A percentile compares a stretch with the other conserved stretches of the same genome.
phyloP scores from a whole-genome alignment of 2,329 filamentous ascomycete genomes.

The Amylocarpus encephaloides region DNA sequence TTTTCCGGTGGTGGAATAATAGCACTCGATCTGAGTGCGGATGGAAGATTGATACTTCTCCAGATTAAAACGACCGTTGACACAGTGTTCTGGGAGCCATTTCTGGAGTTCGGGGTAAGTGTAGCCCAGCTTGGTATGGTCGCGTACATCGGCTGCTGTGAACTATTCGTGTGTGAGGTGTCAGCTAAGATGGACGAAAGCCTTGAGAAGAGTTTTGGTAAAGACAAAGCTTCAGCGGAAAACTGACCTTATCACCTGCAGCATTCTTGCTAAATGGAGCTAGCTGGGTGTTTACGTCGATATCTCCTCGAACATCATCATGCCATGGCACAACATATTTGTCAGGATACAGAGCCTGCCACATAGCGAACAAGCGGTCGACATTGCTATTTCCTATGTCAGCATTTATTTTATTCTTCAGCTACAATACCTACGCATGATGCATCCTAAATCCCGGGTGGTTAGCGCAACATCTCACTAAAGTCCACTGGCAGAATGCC shows the following conservation, averaged over 20 bases:
- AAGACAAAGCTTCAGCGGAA: not conserved
- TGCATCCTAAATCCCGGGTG: slow-evolving; percentile 33
- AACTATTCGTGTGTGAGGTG: not conserved
- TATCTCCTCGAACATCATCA: slow-evolving; percentile 1
- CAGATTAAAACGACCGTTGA: slow-evolving; percentile 7
- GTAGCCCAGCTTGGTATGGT: slow-evolving; percentile 12
- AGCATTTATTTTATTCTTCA: not conserved
- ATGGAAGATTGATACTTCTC: slow-evolving; percentile 11
- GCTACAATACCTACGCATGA: slow-evolving; percentile 28
- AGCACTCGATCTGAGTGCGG: slow-evolving; percentile 10
- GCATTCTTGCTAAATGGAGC: slow-evolving; percentile 10
- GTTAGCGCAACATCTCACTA: not conserved
- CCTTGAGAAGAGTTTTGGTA: not conserved
- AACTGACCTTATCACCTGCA: slow-evolving; percentile 2
- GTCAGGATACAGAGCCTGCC: slow-evolving; percentile 37
- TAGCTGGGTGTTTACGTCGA: slow-evolving; percentile 7
- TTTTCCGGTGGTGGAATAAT: slow-evolving; percentile 14
- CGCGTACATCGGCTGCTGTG: slow-evolving; percentile 4
- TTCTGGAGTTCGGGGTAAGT: slow-evolving; percentile 27
- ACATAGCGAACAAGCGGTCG: slow-evolving; percentile 50
- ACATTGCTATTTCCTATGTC: slow-evolving; percentile 38
- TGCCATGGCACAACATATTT: slow-evolving; percentile 25
- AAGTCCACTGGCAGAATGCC: not conserved
- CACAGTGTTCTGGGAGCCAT: slow-evolving; percentile 31
- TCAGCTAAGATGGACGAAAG: not conserved